Evolutionary conservation across 2,329 filamentous ascomycete genomes (phyloP).

Genomic region (Fusarium tricinctum): DNA sequence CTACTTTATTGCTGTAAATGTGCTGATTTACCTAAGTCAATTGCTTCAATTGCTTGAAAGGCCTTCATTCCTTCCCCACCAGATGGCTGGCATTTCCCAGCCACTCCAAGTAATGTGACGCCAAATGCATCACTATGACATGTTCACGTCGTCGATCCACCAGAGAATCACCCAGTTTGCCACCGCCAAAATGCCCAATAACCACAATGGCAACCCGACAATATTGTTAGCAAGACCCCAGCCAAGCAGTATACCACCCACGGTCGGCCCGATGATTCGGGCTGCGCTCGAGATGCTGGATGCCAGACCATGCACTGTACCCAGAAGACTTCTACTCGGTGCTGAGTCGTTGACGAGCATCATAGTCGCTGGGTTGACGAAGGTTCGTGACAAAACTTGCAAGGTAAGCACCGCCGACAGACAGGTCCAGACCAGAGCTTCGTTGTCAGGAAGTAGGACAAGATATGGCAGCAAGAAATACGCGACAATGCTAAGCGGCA

Average conservation of each 20-base stretch:
- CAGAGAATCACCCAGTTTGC: conserved; percentile 5
- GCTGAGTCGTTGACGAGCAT: conserved; percentile 73
- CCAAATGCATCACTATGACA: background rate
- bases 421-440: conserved; percentile 5
- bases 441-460: conserved; percentile 58
- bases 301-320: conserved; percentile 69
- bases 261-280: conserved; percentile 64
- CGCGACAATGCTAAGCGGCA: conserved; percentile 69
- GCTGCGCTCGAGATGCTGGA: conserved; percentile 65
- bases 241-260: conserved; percentile 66
- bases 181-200: background rate
- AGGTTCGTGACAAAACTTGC: conserved; percentile 81
- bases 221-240: conserved; percentile 57
- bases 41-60: no score
- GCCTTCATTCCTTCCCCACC: no score
- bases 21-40: no score
- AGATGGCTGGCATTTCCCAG: no score
- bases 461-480: conserved; percentile 78
- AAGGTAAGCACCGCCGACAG: conserved; percentile 68
- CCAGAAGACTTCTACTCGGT: conserved; percentile 70
- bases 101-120: no score
- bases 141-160: conserved; percentile 15
- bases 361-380: conserved; percentile 71
- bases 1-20: no score
- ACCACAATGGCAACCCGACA: conserved; percentile 7